Conservation (phyloP, 192 early-diverging fungal species). For the Spinellus fusiger region DNA sequence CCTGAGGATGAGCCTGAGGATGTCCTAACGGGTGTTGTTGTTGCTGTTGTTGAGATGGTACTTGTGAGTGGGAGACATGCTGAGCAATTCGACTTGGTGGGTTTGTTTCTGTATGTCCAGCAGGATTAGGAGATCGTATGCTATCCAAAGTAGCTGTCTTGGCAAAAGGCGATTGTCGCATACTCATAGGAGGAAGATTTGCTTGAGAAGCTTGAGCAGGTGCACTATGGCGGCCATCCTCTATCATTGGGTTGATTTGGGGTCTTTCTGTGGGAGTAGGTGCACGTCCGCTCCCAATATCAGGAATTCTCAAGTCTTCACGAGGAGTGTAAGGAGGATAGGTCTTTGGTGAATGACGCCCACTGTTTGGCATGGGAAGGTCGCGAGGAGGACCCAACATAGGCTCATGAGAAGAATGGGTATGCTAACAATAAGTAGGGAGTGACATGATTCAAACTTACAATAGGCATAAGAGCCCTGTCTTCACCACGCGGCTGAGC, state of each 20-base stretch:
- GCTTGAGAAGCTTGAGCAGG: constrained; percentile 7
- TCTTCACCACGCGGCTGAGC: constrained; percentile 2
- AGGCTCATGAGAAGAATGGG: constrained; percentile 19
- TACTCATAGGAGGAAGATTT: constrained; percentile 14
- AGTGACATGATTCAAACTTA: not conserved
- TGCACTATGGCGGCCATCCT: not conserved
- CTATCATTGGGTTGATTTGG: constrained; percentile 37
- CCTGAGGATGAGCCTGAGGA: too few species aligned
- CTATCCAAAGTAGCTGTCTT: not conserved
- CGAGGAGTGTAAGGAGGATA: constrained; percentile 19
- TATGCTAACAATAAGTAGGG: constrained; percentile 1
- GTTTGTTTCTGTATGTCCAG: too few species aligned
- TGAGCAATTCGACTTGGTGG: not conserved
- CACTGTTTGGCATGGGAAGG: not conserved
- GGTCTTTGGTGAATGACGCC: constrained; percentile 25
- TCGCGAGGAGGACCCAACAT: constrained; percentile 22
- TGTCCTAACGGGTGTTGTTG: too few species aligned
- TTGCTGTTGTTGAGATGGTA: too few species aligned
- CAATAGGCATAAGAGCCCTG: constrained; percentile 4
- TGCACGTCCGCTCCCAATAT: constrained; percentile 26
- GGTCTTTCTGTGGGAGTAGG: constrained; percentile 29
- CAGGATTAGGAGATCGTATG: constrained; percentile 19
- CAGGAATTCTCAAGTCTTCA: constrained; percentile 32
- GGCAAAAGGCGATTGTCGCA: constrained; percentile 4
- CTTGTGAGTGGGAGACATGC: not conserved